Base-by-base conservation (phyloP, 139 green algal genomes). In the Chlorella ohadii region DNA sequence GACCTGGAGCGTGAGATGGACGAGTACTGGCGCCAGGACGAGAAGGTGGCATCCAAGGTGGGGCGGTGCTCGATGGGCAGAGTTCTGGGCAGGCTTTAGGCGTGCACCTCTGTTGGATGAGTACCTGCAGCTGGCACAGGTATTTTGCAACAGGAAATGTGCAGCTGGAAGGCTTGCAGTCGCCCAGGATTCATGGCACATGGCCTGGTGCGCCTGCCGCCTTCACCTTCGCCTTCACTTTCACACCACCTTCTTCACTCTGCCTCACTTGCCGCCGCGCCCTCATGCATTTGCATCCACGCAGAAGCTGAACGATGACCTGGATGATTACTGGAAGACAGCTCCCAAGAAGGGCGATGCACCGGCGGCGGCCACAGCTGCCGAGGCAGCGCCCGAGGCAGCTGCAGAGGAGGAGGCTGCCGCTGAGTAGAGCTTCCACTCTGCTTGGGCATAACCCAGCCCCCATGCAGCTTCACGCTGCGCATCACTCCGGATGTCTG, bases 1-100 rank as follows among this genome's bases (percentile, higher is more conserved):
- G 72, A 90, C 2, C 51, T 90, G 41, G 87, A 90, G 70, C 70
- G 67, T 22, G 87, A 90, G 63, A 90, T 90, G 84, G 87, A 90
- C 38, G 77, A 78, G 25, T 90, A 90, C 39, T 90, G 78, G 87
- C 51, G 65, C 22, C 70, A 71, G 80, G 80, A 71, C 51, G 70
- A 70, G 31, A 85, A 85, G 80, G 68, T 70, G 44, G 66, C 79
- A 4, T 12, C 66, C 22, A 78, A 84, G 79, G 79, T 84, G 65
- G 12, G 75, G 15, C 1, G 65, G 65, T 27, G 17, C 16, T 41
- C 11, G 64, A n/a, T 12, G 25, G 15, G n/a, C n/a, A 11, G 28
- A n/a, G 25, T 38, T 28, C 0, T n/a, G n/a, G n/a, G n/a, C 15
- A 19, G 64, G n/a, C n/a, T 27, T 33, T 20, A 28, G 27, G 72